Evolutionary conservation across 306 rosid species (phyloP).

Genomic region (Trichosanthes cucumerina): DNA sequence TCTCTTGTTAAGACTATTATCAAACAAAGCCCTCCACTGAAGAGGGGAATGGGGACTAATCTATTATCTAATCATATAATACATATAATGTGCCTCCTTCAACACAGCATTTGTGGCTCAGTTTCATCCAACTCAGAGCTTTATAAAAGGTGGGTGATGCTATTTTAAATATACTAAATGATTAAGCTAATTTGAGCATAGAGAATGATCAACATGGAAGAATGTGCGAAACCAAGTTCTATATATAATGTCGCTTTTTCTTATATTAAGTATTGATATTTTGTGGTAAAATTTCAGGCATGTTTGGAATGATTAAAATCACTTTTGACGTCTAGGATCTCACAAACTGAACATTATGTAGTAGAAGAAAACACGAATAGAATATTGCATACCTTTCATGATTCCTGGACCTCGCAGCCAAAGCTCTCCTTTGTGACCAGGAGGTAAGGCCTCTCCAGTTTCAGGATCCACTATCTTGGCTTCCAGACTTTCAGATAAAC

Average conservation of each 20-base stretch:
- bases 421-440: constrained; percentile 66
- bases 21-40: background rate
- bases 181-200: background rate
- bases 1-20: background rate
- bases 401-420: constrained; percentile 79
- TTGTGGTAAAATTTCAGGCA: too few species aligned
- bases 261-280: background rate
- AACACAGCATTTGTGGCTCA: background rate
- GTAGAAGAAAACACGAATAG: background rate
- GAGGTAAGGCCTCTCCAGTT: constrained; percentile 54
- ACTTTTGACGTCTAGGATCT: background rate
- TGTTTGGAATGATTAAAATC: too few species aligned
- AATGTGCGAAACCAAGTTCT: background rate
- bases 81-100: background rate
- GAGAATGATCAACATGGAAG: background rate
- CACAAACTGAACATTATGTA: background rate
- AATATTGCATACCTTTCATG: constrained; percentile 46
- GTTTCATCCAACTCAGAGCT: background rate
- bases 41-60: background rate
- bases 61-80: too few species aligned
- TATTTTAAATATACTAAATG: background rate
- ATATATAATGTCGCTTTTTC: background rate
- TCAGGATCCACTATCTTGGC: constrained; percentile 77
- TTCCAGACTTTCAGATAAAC: constrained; percentile 55
- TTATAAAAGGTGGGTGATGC: background rate